These are phyloP conservation scores for Lipomyces mesembrius DNA, from an alignment of 805 yeast species.

Conservation along the genomic window DNA sequence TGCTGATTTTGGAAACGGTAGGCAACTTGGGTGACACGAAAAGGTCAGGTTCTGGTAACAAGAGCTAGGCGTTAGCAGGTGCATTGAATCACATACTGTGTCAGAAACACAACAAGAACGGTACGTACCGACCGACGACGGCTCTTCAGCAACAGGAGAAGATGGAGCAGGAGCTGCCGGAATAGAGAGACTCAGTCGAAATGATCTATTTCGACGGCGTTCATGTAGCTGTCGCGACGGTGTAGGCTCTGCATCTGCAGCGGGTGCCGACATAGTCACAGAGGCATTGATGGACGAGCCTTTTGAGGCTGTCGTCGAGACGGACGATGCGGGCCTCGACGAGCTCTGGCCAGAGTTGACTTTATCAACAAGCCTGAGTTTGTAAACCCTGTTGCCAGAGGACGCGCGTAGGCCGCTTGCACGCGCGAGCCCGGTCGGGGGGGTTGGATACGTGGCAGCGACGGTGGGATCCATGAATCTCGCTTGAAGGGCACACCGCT, in stretches of 20 bases:
- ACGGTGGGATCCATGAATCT: constrained; percentile 3
- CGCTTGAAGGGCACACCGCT: background rate
- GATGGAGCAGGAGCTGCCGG: constrained; percentile 29
- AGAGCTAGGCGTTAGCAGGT: background rate
- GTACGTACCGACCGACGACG: constrained; percentile 26
- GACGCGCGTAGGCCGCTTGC: constrained; percentile 30
- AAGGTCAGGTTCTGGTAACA: constrained; percentile 23
- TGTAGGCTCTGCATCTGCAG: background rate
- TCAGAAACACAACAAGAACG: background rate
- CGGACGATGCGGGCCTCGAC: constrained; percentile 4
- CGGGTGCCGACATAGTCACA: constrained; percentile 13
- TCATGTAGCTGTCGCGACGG: constrained; percentile 12
- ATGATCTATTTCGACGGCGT: constrained; percentile 28
- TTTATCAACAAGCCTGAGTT: constrained; percentile 33
- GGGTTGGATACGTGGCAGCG: constrained; percentile 12
- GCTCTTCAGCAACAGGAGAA: constrained; percentile 27
- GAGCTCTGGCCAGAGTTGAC: constrained; percentile 18
- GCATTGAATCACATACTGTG: background rate
- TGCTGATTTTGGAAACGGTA: constrained; percentile 8
- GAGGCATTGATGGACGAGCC: constrained; percentile 1
- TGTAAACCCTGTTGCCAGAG: constrained; percentile 29
- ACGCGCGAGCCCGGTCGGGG: constrained; percentile 18
- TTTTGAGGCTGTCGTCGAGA: background rate
- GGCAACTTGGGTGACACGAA: constrained; percentile 34
- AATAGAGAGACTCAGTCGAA: constrained; percentile 25